Base-by-base conservation (phyloP, 768 basidiomycete genomes). In the Russula dissimulans region DNA sequence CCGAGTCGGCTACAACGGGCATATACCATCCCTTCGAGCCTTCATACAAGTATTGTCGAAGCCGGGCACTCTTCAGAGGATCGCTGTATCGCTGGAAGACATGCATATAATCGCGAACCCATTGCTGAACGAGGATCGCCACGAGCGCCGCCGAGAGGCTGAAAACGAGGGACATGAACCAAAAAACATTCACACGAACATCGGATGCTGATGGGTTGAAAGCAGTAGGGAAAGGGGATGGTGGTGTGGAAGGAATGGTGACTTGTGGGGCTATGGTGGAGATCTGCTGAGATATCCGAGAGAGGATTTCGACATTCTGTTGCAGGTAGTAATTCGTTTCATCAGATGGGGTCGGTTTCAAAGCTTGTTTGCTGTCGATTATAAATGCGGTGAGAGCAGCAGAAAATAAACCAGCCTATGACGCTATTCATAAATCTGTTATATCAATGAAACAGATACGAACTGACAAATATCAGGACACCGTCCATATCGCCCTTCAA, bases 401-500 rank as follows among this genome's bases (percentile, higher is more conserved):
- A 3, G 61, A 58, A 36, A 47, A 57, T 47, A 57, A 41, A 44
- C 61, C 56, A 12, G 61, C 61, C 56, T 62, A 5, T 56, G n/a
- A 26, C 22, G 22, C 22, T 5, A 36, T 11, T 15, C 11, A 5
- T 2, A 12, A 4, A 26, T 42, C 18, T 46, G 32, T 12, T 12
- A 46, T 48, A n/a, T 1, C 12, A 12, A 22, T 18, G 43, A 7
- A n/a, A 44, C 10, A 55, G 41, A n/a, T n/a, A 31, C 26, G 9
- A 22, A 56, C 73, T 48, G 65, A 76, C 75, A 54, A 76, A 76
- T 48, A 76, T 75, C 3, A 75, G 68, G 48, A 74, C 72, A 26
- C 69, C 69, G 57, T 78, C 75, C 76, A 77, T 75, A 38, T 74
- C 73, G 4, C 69, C 70, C 60, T 75, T 76, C 75, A 74, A 75